These are phyloP conservation scores for Cryptococcus floricola DNA, from an alignment of 1,284 basidiomycete species.

Conservation along the genomic window DNA sequence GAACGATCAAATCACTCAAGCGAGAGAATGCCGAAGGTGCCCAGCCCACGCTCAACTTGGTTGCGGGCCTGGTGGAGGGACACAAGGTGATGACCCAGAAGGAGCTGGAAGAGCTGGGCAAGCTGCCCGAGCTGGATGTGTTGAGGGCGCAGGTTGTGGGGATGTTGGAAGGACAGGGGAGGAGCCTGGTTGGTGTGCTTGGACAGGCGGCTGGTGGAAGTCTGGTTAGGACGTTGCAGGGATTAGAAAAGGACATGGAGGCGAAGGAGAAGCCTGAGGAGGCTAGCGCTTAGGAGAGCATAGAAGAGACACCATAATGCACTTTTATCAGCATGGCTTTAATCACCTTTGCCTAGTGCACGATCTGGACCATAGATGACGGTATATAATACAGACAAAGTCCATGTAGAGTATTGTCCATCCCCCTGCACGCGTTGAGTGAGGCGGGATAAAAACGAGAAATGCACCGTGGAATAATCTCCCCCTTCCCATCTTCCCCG, in stretches of 20 bases:
- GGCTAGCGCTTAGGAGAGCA: background rate
- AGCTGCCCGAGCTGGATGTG: conserved; percentile 46
- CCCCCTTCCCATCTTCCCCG: too few species aligned
- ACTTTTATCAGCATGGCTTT: too few species aligned
- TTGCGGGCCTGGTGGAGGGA: conserved; percentile 47
- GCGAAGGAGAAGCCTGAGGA: conserved; percentile 15
- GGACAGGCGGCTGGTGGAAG: conserved; percentile 44
- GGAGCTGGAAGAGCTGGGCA: conserved; percentile 32
- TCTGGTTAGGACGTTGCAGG: conserved; percentile 47
- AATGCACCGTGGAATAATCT: too few species aligned
- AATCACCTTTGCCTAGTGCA: too few species aligned
- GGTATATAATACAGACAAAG: too few species aligned
- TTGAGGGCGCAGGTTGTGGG: conserved; percentile 49
- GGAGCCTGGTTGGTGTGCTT: conserved; percentile 42
- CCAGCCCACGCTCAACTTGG: conserved; percentile 42
- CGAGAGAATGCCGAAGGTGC: conserved; percentile 24
- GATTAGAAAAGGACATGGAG: conserved; percentile 44
- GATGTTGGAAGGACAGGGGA: conserved; percentile 40
- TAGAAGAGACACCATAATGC: too few species aligned
- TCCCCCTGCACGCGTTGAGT: too few species aligned
- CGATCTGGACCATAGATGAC: too few species aligned
- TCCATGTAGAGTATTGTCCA: too few species aligned
- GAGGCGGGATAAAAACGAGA: background rate
- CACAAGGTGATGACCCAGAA: conserved; percentile 28
- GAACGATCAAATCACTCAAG: conserved; percentile 24